These are phyloP conservation scores for Aspergillus thermomutatus DNA, from an alignment of 2,329 filamentous ascomycete species.

Conservation along the genomic window DNA sequence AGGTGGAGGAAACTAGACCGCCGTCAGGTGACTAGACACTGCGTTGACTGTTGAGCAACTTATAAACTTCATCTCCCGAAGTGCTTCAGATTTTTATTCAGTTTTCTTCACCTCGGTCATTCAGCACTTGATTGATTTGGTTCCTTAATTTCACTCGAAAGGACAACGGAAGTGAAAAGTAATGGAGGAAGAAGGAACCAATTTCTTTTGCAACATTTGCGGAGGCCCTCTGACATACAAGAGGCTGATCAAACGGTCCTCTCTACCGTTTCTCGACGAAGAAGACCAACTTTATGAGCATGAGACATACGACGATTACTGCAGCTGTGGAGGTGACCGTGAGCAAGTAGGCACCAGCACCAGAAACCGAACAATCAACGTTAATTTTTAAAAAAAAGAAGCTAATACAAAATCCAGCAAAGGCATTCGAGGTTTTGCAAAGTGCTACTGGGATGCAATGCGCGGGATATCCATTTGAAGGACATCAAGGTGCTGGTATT, in stretches of 20 bases:
- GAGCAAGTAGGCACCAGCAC: not conserved
- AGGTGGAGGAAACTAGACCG: no score
- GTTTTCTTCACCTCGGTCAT: no score
- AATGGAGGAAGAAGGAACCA: no score
- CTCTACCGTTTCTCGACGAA: not conserved
- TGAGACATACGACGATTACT: not conserved
- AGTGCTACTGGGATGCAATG: not conserved
- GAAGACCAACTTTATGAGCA: not conserved
- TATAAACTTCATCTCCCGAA: no score
- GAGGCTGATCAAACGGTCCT: not conserved
- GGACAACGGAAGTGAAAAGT: no score
- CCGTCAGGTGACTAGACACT: no score
- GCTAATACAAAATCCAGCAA: not conserved
- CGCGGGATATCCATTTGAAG: not conserved
- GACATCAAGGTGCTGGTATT: not conserved
- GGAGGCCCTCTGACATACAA: not conserved
- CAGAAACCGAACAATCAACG: no score
- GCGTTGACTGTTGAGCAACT: no score
- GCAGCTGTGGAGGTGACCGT: not conserved
- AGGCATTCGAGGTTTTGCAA: not conserved
- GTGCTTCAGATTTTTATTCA: no score
- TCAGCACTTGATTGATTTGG: no score
- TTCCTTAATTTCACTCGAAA: no score
- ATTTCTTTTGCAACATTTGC: not conserved
- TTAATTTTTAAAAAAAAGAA: no score